Percentiles rank a stretch among this genome's conserved stretches.
phyloP scores from a whole-genome alignment of 2,329 filamentous ascomycete species.

The Biscogniauxia marginata region DNA sequence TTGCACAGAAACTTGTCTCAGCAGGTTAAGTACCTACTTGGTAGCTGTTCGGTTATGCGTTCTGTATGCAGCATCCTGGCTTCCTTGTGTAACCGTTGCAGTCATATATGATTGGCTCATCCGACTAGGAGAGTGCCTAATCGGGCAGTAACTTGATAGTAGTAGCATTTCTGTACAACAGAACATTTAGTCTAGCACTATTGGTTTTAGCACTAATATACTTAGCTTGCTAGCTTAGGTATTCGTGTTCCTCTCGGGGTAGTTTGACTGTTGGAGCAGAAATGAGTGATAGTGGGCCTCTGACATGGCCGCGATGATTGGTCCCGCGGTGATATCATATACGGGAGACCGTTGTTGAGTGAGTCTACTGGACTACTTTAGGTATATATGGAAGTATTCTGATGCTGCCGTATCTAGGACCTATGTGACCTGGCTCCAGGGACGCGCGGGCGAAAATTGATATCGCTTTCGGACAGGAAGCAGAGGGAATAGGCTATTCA shows the following conservation, averaged over 20 bases:
- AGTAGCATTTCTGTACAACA: too few relatives aligned
- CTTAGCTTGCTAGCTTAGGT: neutral
- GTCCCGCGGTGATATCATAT: neutral
- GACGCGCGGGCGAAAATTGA: slow-evolving; percentile 36
- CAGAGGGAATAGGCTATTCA: neutral
- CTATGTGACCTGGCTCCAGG: slow-evolving; percentile 32
- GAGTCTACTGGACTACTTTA: neutral
- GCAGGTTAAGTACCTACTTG: too few relatives aligned
- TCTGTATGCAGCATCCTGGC: too few relatives aligned
- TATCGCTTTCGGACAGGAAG: slow-evolving; percentile 26
- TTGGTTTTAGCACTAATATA: neutral
- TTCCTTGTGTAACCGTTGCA: too few relatives aligned
- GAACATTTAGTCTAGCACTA: neutral
- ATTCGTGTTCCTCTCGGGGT: too few relatives aligned
- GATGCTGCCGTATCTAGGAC: slow-evolving; percentile 11
- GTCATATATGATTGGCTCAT: neutral
- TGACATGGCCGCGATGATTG: neutral
- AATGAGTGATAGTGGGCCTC: neutral
- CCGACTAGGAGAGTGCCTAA: neutral
- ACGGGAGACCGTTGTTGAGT: neutral
- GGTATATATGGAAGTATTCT: neutral
- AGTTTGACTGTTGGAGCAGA: too few relatives aligned
- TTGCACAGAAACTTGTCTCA: too few relatives aligned
- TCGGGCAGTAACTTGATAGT: neutral
- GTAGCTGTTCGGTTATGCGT: too few relatives aligned